Evolutionary conservation across 768 basidiomycete genomes (phyloP).

Genomic region (Calocybe gangraenosa): DNA sequence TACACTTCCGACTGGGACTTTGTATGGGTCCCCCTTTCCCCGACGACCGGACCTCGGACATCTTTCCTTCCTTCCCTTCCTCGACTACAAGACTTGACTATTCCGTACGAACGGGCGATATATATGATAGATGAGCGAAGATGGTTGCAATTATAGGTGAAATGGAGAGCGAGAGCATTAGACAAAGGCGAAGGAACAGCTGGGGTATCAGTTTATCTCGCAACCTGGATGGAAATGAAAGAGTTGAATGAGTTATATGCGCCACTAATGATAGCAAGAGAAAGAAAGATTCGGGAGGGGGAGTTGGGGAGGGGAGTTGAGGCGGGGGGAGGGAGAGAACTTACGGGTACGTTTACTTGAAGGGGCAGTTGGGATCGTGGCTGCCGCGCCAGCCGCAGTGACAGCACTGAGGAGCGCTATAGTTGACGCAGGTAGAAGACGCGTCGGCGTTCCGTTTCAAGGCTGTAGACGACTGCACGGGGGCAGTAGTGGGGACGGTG

Average conservation of each 20-base stretch:
- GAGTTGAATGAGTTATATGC: background rate
- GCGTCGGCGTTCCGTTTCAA: constrained; percentile 18
- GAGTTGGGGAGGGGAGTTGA: too few relatives aligned
- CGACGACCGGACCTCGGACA: too few relatives aligned
- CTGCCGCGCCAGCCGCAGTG: constrained; percentile 70
- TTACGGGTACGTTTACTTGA: constrained; percentile 38
- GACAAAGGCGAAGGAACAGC: constrained; percentile 6
- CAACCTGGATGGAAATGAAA: too few relatives aligned
- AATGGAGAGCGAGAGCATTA: constrained; percentile 18
- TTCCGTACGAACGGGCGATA: constrained; percentile 12
- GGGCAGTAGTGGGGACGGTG: constrained; percentile 11
- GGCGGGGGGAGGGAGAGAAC: constrained; percentile 3
- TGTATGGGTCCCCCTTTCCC: constrained; percentile 17
- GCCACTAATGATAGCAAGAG: background rate
- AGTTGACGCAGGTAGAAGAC: constrained; percentile 34
- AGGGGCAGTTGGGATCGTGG: constrained; percentile 59
- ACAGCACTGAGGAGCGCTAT: constrained; percentile 72
- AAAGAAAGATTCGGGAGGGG: too few relatives aligned
- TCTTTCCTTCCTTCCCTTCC: constrained; percentile 4
- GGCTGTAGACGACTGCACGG: constrained; percentile 10
- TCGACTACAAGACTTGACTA: constrained; percentile 15
- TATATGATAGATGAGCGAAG: constrained; percentile 12
- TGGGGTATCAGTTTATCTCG: constrained; percentile 16
- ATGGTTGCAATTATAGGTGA: constrained; percentile 12
- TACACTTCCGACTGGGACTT: constrained; percentile 7